Conservation (phyloP, 768 basidiomycete species). For the Auricularia sp. region DNA sequence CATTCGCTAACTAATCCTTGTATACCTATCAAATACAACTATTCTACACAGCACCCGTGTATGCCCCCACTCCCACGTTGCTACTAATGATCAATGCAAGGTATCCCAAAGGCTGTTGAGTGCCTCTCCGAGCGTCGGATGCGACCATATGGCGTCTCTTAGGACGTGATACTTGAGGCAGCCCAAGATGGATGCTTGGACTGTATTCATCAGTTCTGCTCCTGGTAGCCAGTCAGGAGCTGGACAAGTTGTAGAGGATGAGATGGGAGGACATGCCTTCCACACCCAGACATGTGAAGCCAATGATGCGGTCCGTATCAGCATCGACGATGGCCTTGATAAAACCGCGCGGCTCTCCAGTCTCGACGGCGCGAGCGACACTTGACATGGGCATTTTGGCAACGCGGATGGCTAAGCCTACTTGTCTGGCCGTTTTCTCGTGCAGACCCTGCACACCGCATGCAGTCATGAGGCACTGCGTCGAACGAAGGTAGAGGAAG, state of each 20-base stretch:
- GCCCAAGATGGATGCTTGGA: slow-evolving; percentile 11
- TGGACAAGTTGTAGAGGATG: neutral
- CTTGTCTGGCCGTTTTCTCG: neutral
- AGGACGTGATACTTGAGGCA: slow-evolving; percentile 4
- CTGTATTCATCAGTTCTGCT: slow-evolving; percentile 11
- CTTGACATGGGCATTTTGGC: slow-evolving; percentile 12
- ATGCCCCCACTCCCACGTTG: too few relatives aligned
- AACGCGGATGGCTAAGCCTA: neutral
- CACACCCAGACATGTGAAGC: slow-evolving; percentile 9
- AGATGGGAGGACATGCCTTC: slow-evolving; percentile 1
- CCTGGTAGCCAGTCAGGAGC: neutral
- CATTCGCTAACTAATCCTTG: slow-evolving; percentile 53
- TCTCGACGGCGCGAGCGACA: slow-evolving; percentile 11
- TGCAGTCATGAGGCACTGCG: neutral
- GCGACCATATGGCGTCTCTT: slow-evolving; percentile 9
- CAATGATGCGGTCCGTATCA: slow-evolving; percentile 4
- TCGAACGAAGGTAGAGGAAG: slow-evolving; percentile 1
- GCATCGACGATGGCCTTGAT: slow-evolving; percentile 9
- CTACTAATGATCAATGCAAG: neutral
- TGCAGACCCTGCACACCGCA: neutral
- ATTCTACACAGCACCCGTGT: neutral
- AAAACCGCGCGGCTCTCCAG: slow-evolving; percentile 6
- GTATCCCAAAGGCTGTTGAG: slow-evolving; percentile 10
- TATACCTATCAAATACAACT: neutral
- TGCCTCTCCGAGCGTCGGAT: slow-evolving; percentile 9